Evolutionary conservation across 1,284 basidiomycete species (phyloP).

Genomic region (Cutaneotrichosporon cyanovorans): DNA sequence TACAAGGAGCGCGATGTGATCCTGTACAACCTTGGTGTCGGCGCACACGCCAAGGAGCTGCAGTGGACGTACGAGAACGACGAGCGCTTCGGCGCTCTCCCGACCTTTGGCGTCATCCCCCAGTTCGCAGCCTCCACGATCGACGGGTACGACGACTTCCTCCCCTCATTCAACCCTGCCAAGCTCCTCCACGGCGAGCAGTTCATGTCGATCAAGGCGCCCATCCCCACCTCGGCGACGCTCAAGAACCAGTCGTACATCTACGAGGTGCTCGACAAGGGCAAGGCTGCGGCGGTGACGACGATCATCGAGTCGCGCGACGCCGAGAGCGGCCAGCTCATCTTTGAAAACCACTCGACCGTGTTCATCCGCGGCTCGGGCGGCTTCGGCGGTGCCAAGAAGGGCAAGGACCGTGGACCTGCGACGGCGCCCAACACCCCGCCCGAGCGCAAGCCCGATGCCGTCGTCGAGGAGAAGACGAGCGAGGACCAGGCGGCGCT

Average conservation of each 20-base stretch:
- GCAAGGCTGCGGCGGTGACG: conserved; percentile 85
- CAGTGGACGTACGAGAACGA: conserved; percentile 86
- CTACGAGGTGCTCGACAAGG: conserved; percentile 51
- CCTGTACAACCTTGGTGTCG: conserved; percentile 91
- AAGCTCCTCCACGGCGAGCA: conserved; percentile 98
- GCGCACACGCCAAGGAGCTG: conserved; percentile 87
- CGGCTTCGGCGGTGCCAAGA: conserved; percentile 88
- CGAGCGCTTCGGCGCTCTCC: conserved; percentile 74
- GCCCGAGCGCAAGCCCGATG: conserved; percentile 76
- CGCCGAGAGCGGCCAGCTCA: conserved; percentile 64
- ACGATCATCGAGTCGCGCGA: conserved; percentile 70
- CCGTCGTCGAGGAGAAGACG: conserved; percentile 79
- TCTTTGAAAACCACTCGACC: conserved; percentile 91
- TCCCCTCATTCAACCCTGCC: conserved; percentile 87
- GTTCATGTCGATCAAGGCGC: conserved; percentile 78
- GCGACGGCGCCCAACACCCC: conserved; percentile 77
- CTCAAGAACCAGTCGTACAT: conserved; percentile 64
- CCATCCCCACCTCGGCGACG: conserved; percentile 80
- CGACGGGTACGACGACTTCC: conserved; percentile 68
- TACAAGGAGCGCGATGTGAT: conserved; percentile 89
- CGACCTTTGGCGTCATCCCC: conserved; percentile 95
- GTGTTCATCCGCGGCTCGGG: conserved; percentile 89
- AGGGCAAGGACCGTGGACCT: conserved; percentile 73
- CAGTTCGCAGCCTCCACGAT: conserved; percentile 65
- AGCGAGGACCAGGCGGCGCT: conserved; percentile 72